Percentiles rank a stretch among this genome's conserved stretches.
Conservation (phyloP, 2,329 filamentous ascomycete genomes). For the Ophidiomyces ophidiicola region DNA sequence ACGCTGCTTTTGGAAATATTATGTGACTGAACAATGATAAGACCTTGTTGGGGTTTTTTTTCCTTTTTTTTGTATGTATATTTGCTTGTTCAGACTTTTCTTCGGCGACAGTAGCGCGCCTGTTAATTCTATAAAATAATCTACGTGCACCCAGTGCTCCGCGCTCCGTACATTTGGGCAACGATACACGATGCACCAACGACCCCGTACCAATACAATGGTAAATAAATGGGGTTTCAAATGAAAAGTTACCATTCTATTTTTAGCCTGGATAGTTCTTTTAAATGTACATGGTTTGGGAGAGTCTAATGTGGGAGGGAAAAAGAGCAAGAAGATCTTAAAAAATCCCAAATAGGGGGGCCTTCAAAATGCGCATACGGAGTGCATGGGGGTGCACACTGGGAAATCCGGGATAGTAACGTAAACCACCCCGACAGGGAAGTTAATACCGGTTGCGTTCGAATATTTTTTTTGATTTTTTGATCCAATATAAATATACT, state of each 20-base stretch:
- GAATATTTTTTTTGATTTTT: background rate
- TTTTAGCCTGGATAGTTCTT: background rate
- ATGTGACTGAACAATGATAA: no score
- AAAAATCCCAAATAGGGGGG: no score
- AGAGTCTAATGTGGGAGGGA: background rate
- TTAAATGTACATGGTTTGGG: slow-evolving; percentile 7
- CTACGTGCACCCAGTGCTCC: no score
- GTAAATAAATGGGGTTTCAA: background rate
- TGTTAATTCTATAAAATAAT: no score
- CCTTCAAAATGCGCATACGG: background rate
- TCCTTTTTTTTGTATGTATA: no score
- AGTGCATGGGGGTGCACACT: slow-evolving; percentile 5
- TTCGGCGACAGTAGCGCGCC: no score
- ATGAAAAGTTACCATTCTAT: slow-evolving; percentile 4
- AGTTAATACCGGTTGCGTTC: slow-evolving; percentile 1
- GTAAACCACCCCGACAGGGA: background rate
- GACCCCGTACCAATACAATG: no score
- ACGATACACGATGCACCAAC: no score
- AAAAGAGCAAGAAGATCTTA: background rate
- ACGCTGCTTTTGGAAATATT: no score
- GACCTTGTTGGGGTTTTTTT: no score
- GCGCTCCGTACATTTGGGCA: no score
- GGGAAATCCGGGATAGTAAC: background rate
- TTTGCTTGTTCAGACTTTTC: no score
- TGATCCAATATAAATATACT: background rate